phyloP scores from a whole-genome alignment of 108 stramenopile genomes.

The Licmophora abbreviata region DNA sequence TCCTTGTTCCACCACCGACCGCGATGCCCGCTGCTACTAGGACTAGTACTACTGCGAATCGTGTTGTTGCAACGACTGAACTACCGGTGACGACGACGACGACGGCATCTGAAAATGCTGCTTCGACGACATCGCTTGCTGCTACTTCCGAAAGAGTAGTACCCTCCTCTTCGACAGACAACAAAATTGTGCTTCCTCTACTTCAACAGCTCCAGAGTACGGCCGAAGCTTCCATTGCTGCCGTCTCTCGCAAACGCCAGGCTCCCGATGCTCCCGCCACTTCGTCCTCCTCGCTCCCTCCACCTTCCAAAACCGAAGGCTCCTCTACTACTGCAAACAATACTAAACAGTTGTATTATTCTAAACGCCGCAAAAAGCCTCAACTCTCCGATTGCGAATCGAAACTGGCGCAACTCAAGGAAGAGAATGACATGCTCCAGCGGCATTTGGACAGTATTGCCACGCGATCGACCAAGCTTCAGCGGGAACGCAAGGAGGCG shows the following conservation, averaged over 20 bases:
- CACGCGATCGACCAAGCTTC: constrained; percentile 26
- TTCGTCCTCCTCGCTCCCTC: too few relatives aligned
- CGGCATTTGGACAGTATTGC: constrained; percentile 50
- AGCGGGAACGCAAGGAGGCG: constrained; percentile 29
- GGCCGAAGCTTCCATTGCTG: constrained; percentile 40
- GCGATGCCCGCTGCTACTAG: background rate
- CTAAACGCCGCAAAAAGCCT: constrained; percentile 49
- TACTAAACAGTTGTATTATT: constrained; percentile 15
- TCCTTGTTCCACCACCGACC: constrained; percentile 1
- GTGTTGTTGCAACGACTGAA: background rate
- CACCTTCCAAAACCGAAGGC: too few relatives aligned
- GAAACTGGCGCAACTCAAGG: constrained; percentile 34
- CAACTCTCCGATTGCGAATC: constrained; percentile 42
- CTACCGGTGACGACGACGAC: background rate
- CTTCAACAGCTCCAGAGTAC: constrained; percentile 23
- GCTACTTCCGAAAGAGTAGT: background rate
- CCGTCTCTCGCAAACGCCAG: constrained; percentile 26
- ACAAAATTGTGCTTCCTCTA: constrained; percentile 2
- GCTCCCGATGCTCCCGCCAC: constrained; percentile 1
- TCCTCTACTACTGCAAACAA: constrained; percentile 2
- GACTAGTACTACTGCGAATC: background rate
- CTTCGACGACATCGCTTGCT: background rate
- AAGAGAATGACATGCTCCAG: constrained; percentile 56
- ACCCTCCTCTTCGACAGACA: constrained; percentile 4
- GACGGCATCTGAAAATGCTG: background rate